Base-by-base conservation (phyloP, 768 basidiomycete species). In the Sporobolomyces pararoseus region DNA sequence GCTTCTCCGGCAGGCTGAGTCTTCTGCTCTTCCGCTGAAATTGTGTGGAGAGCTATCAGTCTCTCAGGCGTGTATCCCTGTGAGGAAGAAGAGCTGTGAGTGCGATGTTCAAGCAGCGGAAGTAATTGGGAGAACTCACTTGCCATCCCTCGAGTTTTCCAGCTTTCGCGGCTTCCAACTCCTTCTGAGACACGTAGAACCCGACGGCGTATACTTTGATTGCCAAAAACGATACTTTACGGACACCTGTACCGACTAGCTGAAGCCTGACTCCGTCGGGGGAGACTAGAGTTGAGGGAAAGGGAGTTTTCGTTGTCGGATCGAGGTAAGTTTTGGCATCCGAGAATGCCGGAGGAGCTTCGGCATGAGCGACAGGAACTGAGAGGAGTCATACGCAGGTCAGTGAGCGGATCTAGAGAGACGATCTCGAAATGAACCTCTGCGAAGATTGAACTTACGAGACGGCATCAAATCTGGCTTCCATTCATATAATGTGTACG, bases 191-290 rank as follows among this genome's bases (percentile, higher is more conserved):
- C 7, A 80, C 66, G 68, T 82, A 82, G 71, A 80, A 80, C 0
- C 77, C 81, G 7, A 75, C 80, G 4, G 77, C 74, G 73, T 82
- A 82, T 9, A 82, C 81, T 63, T 79, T 77, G 34, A 82, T 78
- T 7, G 75, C 63, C 10, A 82, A 75, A 76, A 82, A 81, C 2
- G 79, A 79, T 10, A 82, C 81, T 32, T 78, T 81, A 21, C 81
- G 74, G 6, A 82, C 80, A 23, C 81, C 81, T 6, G 81, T 66
- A 1, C 81, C 81, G 34, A 81, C 78, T 21, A 82, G 78, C 14
- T 70, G 64, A 21, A 81, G 76, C 19, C 66, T 34, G 6, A 75
- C 62, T 3, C 74, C 66, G 29, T 65, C 35, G 55, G 65, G 44
- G 58, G 62, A 21, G 62, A 68, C 34, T 50, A 72, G 31, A 29